Base-by-base conservation (phyloP, 768 basidiomycete species). In the Exidia glandulosa region DNA sequence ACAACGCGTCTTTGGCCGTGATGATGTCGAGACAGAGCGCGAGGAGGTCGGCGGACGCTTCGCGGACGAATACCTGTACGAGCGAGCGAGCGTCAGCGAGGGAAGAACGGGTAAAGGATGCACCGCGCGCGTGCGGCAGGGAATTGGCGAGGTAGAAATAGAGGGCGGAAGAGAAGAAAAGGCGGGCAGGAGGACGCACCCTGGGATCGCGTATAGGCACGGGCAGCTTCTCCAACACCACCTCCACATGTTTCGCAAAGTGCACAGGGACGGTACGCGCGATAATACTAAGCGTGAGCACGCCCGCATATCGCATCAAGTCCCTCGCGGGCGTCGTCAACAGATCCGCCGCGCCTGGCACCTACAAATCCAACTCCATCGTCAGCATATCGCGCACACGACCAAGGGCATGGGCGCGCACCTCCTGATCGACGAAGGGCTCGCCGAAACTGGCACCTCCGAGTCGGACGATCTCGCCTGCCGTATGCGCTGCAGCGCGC, bases 181-280 rank as follows among this genome's bases (percentile, higher is more conserved):
- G n/a, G n/a, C n/a, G n/a, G n/a, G n/a, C n/a, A n/a, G 9, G 16
- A 19, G 16, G 16, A 45, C 41, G 41, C 41, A 45, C 41, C 58
- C 94, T 85, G n/a, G 87, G 79, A 71, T 99, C 96, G 48, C 94
- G 79, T 25, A 99, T 72, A 4, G 94, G 91, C 2, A 88, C 83
- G 62, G 95, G 86, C 59, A 99, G 92, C 72, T 93, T 93, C 69
- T 94, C 93, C 56, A 98, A 86, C 12, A 96, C 89, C 37, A 88
- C 79, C 58, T 81, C 81, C 23, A 98, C 94, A 72, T 92, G 88
- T 2, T 89, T 81, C 66, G 91, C 85, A 72, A 97, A 95, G 66
- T 93, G 87, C 5, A 78, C 83, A 0, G 91, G 87, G 63, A 88
- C 93, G 71, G 93, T 88, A 30, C 85, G 81, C 2, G 96, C 94